Base-by-base conservation (phyloP, 2,329 filamentous ascomycete species). In the Penicillium digitatum region DNA sequence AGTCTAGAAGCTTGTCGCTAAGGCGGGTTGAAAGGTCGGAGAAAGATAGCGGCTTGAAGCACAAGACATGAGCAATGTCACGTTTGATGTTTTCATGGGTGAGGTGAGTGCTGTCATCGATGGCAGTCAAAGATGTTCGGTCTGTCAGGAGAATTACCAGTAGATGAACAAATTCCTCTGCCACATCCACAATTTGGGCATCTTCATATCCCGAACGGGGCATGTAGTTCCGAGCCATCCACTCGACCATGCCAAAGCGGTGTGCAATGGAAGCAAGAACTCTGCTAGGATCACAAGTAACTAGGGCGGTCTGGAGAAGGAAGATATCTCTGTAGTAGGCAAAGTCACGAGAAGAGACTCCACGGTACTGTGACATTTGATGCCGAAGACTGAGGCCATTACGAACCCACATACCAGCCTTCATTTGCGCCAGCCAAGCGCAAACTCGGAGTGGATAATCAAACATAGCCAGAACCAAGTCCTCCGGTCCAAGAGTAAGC, bases 371-470 rank as follows among this genome's bases (percentile, higher is more conserved):
- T 49, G 88, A 88, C 70, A 95, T 94, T 73, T 99, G 94, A 71
- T 99, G 94, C 37, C 93, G 86, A 48, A 99, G 82, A 66, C 93
- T 97, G 68, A 99, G 90, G 2, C 94, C 94, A 69, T 99, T 99
- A 53, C 94, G 86, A 60, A 99, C 93, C 94, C 95, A 99, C 86
- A 97, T 95, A 48, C 91, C 90, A 18, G 93, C 91, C 72, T 95
- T 96, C 85, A 99, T 97, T 76, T 99, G 95, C 6, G 94, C 89
- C 31, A 99, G 79, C 94, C 94, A 99, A 20, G 90, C 91, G 70
- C 91, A 96, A 0, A 97, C 92, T 49, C 95, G 84, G 4, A 99
- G 79, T 0, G 95, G 93, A 66, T 90, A 96, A 71, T 99, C 94
- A 66, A 99, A 96, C 48, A 91, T 84, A 2, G 89, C 87, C 71